Evolutionary conservation across 163 green algal species (phyloP).

Genomic region (Chlamydomonas reinhardtii): DNA sequence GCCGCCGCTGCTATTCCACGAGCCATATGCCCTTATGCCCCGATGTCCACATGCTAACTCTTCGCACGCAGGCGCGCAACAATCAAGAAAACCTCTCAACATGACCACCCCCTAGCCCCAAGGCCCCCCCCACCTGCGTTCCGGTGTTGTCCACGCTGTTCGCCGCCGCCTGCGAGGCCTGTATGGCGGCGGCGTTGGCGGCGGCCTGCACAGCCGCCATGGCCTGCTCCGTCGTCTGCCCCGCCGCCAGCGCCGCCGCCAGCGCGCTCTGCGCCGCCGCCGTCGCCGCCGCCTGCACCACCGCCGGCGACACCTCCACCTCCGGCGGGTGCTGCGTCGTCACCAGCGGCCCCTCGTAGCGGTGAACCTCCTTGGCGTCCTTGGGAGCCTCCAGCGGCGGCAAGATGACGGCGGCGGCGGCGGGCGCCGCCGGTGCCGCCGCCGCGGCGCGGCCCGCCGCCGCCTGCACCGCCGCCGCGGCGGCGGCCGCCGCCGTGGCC

Average conservation of each 20-base stretch:
- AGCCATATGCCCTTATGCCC: too few relatives aligned
- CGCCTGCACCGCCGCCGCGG: background rate
- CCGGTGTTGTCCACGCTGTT: too few relatives aligned
- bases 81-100: too few relatives aligned
- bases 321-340: background rate
- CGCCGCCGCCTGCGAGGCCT: background rate
- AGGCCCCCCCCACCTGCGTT: too few relatives aligned
- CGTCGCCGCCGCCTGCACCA: background rate
- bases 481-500: background rate
- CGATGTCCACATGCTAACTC: too few relatives aligned
- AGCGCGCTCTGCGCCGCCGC: conserved; percentile 14
- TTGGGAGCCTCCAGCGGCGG: conserved; percentile 35
- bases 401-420: background rate
- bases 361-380: conserved; percentile 9
- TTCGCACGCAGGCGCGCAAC: too few relatives aligned
- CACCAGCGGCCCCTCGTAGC: conserved; percentile 10
- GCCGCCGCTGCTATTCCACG: too few relatives aligned
- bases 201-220: conserved; percentile 25
- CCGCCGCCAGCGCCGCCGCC: conserved; percentile 2
- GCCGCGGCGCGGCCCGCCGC: background rate
- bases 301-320: conserved; percentile 3
- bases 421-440: background rate
- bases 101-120: too few relatives aligned
- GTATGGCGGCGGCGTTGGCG: background rate
- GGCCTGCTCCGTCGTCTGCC: conserved; percentile 22